A percentile compares a stretch with the other conserved stretches of the same genome.
Evolutionary conservation across 192 early-diverging fungal species (phyloP).

Genomic region (Coemansia sp.): DNA sequence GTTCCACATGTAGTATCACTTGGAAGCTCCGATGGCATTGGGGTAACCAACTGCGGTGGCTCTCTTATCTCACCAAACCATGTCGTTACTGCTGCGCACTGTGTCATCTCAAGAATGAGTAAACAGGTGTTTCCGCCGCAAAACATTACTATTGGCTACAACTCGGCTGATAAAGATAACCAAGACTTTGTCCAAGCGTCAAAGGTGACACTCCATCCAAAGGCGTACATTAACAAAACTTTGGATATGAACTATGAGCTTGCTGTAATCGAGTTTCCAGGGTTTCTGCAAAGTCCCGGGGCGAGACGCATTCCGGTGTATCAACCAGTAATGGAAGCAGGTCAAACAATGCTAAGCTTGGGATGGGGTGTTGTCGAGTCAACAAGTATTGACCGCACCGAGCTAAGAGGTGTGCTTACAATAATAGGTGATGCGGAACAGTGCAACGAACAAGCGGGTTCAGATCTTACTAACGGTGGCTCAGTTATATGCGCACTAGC

Average conservation of each 20-base stretch:
- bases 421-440: neutral
- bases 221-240: neutral
- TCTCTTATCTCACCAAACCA: slow-evolving; percentile 1
- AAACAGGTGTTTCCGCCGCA: neutral
- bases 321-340: neutral
- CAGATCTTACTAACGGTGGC: neutral
- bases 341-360: slow-evolving; percentile 2
- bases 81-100: slow-evolving; percentile 4
- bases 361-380: slow-evolving; percentile 6
- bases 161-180: slow-evolving; percentile 1
- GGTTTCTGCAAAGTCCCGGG: neutral
- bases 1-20: slow-evolving; percentile 4
- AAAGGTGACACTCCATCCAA: slow-evolving; percentile 3
- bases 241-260: slow-evolving; percentile 7
- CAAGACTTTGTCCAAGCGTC: neutral
- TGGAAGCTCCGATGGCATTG: neutral
- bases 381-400: neutral
- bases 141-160: slow-evolving; percentile 12
- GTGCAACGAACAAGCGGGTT: neutral
- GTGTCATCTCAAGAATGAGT: neutral
- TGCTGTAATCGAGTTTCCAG: slow-evolving; percentile 2
- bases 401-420: slow-evolving; percentile 1
- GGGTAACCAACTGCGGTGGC: slow-evolving; percentile 1
- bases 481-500: slow-evolving; percentile 5
- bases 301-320: neutral